Base-by-base conservation (phyloP, 202 grass and related monocot genomes). In the Hordeum pubiflorum region DNA sequence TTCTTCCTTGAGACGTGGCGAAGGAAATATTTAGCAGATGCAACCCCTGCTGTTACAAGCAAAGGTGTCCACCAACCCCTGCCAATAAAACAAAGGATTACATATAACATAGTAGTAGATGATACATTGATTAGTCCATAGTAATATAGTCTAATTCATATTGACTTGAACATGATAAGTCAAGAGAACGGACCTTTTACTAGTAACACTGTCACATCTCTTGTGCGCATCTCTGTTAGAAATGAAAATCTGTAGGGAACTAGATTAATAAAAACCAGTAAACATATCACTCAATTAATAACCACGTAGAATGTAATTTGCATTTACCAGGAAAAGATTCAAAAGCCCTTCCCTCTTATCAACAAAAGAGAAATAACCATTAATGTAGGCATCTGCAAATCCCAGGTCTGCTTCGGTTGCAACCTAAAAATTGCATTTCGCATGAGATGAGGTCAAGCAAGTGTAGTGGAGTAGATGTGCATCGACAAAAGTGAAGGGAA, bases 11-110 rank as follows among this genome's bases (percentile, higher is more conserved):
- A 90, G 22, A 91, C 62, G 72, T 97, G 93, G 6, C 79, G 84
- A 9, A 97, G 82, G 67, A 97, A 93, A 63, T 89, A 97, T 78
- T 87, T 93, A 62, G 84, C 93, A 0, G 93, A 93, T 48, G 91
- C 84, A 7, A 97, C 43, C 34, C 91, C 91, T 66, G 93, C 88
- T 21, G 93, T 93, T 41, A 97, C 26, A 65, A 97, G 80, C 62
- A 93, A 48, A 20, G 93, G 90, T 57, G 88, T 91, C 93, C 93
- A 97, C 93, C 93, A 97, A 11, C 93, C 93, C 72, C 93, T 93
- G 63, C 36, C 36, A 37, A 37, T 37, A 37, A 37, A 37, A 7
- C 36, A 8, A 7, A 37, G 6, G 6, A 37, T 37, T 37, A 37
- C 36, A 37, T 37, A 1, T 6, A 7, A 37, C 6, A 37, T 37